Conservation (phyloP, 371 early-diverging fungal genomes). For the Mucor circinelloides region DNA sequence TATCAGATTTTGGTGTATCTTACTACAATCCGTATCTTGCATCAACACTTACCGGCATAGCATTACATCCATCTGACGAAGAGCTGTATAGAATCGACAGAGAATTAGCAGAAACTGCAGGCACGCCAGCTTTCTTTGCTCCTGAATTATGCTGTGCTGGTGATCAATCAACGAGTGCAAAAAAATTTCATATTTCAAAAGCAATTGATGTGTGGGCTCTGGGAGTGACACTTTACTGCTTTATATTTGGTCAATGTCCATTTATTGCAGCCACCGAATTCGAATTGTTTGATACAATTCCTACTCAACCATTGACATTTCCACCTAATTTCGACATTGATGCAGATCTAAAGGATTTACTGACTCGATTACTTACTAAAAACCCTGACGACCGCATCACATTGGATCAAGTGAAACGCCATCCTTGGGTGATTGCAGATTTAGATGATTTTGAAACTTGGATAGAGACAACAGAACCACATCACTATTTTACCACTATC, state of each 20-base stretch:
- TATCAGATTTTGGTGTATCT: constrained; percentile 96
- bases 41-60: constrained; percentile 13
- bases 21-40: constrained; percentile 59
- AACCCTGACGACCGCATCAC: constrained; percentile 84
- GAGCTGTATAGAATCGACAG: constrained; percentile 53
- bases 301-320: constrained; percentile 59
- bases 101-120: constrained; percentile 94
- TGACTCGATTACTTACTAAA: constrained; percentile 78
- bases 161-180: constrained; percentile 17
- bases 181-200: constrained; percentile 67
- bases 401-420: constrained; percentile 82
- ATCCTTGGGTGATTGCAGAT: constrained; percentile 88
- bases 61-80: constrained; percentile 12
- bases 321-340: constrained; percentile 31
- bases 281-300: constrained; percentile 91
- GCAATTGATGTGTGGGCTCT: constrained; percentile 99
- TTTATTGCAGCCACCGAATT: constrained; percentile 97
- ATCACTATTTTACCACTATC: not conserved
- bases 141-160: constrained; percentile 91
- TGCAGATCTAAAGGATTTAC: constrained; percentile 62
- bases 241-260: constrained; percentile 95
- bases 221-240: constrained; percentile 98
- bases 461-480: constrained; percentile 44
- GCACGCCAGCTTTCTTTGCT: constrained; percentile 97
- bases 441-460: constrained; percentile 58